Base-by-base conservation (phyloP, 371 early-diverging fungal genomes). In the Mortierella sp. region DNA sequence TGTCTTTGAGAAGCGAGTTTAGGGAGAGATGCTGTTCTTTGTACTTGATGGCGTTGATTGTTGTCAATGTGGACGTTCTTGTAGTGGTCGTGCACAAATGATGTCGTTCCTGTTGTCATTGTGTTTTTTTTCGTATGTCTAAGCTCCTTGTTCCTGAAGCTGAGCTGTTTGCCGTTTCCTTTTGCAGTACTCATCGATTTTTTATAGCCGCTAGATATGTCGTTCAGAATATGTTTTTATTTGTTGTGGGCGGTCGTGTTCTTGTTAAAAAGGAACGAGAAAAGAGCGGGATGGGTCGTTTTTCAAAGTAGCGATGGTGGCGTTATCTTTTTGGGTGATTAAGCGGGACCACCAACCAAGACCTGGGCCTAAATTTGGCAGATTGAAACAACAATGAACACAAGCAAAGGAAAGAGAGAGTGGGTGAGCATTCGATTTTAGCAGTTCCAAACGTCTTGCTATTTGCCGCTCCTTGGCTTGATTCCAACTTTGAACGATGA, bases 341-440 rank as follows among this genome's bases (percentile, higher is more conserved):
- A 66, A 31, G 45, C 45, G 4, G 66, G 66, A 34, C 40, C 66
- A 66, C 45, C 45, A 26, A 45, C 34, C 66, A 66, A 45, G 66
- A 66, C 66, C n/a, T 45, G 66, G 34, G 66, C 66, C 66, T 66
- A 66, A 66, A 7, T 43, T 9, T 31, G 11, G 31, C 16, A 26
- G 26, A 65, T 26, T 40, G 65, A 45, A 45, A 65, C n/a, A 26
- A 66, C 2, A 4, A 43, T 6, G 63, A 22, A 19, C 31, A 55
- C 7, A n/a, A 50, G 22, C 22, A 3, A 50, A 0, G 55, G 55
- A 9, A 24, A 10, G 34, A 34, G 34, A 19, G 58, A 19, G 31
- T 31, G 31, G 31, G 9, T 58, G 34, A 48, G 48, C 48, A 48
- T 22, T 34, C 19, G 9, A 34, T 58, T 58, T 1, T 34, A n/a